phyloP scores from a whole-genome alignment of 257 asterid genomes.

The Fraxinus anomala region DNA sequence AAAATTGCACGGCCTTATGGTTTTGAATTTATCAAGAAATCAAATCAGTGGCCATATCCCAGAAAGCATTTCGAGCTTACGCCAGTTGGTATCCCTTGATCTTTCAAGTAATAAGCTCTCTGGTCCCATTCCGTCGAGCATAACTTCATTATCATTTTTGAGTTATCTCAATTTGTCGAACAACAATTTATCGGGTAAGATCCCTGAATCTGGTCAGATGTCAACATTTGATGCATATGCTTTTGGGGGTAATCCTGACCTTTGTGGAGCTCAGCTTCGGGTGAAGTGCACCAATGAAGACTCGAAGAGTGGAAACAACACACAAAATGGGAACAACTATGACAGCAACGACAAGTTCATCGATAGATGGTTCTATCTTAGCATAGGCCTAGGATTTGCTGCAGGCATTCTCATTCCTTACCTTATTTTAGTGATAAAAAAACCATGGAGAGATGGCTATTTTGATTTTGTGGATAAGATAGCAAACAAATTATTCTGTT shows the following conservation, averaged over 20 bases:
- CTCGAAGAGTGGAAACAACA: conserved; percentile 13
- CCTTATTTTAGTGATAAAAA: conserved; percentile 30
- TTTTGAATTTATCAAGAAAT: conserved; percentile 53
- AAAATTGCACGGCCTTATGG: conserved; percentile 36
- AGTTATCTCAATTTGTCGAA: conserved; percentile 46
- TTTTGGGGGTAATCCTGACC: conserved; percentile 43
- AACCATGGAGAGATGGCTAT: conserved; percentile 45
- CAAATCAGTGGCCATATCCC: conserved; percentile 51
- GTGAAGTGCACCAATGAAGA: conserved; percentile 37
- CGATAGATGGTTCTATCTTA: conserved; percentile 51
- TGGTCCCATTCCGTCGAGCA: conserved; percentile 48
- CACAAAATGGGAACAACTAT: neutral
- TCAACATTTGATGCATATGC: conserved; percentile 44
- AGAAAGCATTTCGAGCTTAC: conserved; percentile 41
- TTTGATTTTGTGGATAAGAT: conserved; percentile 40
- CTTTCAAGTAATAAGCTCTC: conserved; percentile 49
- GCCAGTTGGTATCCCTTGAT: conserved; percentile 46
- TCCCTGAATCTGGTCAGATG: conserved; percentile 51
- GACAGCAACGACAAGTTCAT: conserved; percentile 25
- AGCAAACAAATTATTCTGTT: conserved; percentile 15
- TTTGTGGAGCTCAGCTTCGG: conserved; percentile 51
- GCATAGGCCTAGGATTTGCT: conserved; percentile 55
- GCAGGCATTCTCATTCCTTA: conserved; percentile 45
- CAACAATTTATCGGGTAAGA: conserved; percentile 49
- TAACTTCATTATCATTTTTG: conserved; percentile 43